phyloP scores from a whole-genome alignment of 1,284 basidiomycete genomes.

The Mycena sp. region DNA sequence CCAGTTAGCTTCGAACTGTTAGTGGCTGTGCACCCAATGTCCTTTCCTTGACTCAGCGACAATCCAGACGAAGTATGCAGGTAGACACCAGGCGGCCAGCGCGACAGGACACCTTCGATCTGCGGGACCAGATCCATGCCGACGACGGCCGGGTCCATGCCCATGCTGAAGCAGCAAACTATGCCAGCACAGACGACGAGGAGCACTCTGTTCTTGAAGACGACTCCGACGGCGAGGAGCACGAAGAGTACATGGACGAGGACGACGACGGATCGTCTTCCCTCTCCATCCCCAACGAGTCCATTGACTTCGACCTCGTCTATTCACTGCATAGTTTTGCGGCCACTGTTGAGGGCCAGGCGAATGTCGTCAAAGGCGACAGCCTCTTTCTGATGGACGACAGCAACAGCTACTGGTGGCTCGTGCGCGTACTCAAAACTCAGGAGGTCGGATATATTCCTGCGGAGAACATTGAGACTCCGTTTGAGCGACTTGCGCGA shows the following conservation, averaged over 20 bases:
- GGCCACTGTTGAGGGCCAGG: constrained; percentile 96
- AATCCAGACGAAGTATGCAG: too few species aligned
- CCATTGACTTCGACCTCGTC: constrained; percentile 90
- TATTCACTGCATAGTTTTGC: constrained; percentile 94
- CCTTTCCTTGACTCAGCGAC: too few species aligned
- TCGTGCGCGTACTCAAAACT: constrained; percentile 95
- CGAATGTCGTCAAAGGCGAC: constrained; percentile 96
- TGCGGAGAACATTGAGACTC: constrained; percentile 99
- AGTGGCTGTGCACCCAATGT: too few species aligned
- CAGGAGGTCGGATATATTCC: constrained; percentile 99
- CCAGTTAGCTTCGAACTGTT: too few species aligned
- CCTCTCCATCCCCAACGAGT: constrained; percentile 88
- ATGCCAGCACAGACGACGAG: constrained; percentile 64
- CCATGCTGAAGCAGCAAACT: constrained; percentile 64
- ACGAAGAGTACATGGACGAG: constrained; percentile 71
- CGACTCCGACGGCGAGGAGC: constrained; percentile 77
- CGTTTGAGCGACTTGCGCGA: constrained; percentile 93
- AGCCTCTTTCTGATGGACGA: constrained; percentile 95
- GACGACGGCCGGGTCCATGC: constrained; percentile 68
- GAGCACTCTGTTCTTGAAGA: constrained; percentile 83
- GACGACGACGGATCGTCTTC: constrained; percentile 83
- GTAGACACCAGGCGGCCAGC: constrained; percentile 33
- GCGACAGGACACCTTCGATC: constrained; percentile 75
- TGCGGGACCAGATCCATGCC: constrained; percentile 69
- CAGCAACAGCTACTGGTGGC: constrained; percentile 98